Evolutionary conservation across 2,329 filamentous ascomycete genomes (phyloP).

Genomic region (Aureobasidium sp.): DNA sequence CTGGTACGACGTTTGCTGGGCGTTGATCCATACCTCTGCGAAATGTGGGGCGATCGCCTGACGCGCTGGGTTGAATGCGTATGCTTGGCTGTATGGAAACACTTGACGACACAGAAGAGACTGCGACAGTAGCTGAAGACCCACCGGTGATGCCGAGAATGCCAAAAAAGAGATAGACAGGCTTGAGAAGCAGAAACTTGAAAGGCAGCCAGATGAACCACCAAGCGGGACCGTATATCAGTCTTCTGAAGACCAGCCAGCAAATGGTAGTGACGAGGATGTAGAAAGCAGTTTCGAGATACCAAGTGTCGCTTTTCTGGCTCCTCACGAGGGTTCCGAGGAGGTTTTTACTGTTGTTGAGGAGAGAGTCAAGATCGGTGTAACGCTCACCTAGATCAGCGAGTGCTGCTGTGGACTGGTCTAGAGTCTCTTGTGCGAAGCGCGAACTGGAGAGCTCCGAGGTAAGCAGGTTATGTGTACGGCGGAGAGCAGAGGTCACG

Average conservation of each 20-base stretch:
- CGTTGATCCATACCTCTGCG: slow-evolving; percentile 18
- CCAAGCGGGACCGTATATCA: slow-evolving; percentile 84
- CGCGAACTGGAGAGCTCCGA: slow-evolving; percentile 77
- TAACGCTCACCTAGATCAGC: slow-evolving; percentile 75
- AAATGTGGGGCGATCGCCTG: slow-evolving; percentile 29
- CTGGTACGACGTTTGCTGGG: slow-evolving; percentile 31
- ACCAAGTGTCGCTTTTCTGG: slow-evolving; percentile 97
- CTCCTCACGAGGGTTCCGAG: slow-evolving; percentile 73
- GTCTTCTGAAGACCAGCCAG: slow-evolving; percentile 80
- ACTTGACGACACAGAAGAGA: not conserved
- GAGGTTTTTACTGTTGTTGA: slow-evolving; percentile 66
- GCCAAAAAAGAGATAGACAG: slow-evolving; percentile 15
- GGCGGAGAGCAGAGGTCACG: slow-evolving; percentile 74
- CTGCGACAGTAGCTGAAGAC: not conserved
- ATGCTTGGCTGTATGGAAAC: slow-evolving; percentile 15
- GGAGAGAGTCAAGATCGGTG: slow-evolving; percentile 66
- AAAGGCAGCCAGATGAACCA: slow-evolving; percentile 77
- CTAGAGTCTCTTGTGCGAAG: slow-evolving; percentile 83
- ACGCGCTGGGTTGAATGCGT: slow-evolving; percentile 41
- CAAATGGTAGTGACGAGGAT: slow-evolving; percentile 67
- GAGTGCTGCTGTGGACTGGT: slow-evolving; percentile 77
- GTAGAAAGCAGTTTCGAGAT: slow-evolving; percentile 83
- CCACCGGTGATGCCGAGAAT: slow-evolving; percentile 8
- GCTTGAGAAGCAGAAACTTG: slow-evolving; percentile 18
- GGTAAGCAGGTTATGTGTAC: slow-evolving; percentile 82